These are phyloP conservation scores for Bryum argenteum DNA, from an alignment of 225 moss, liverwort and hornwort species.

Conservation along the genomic window DNA sequence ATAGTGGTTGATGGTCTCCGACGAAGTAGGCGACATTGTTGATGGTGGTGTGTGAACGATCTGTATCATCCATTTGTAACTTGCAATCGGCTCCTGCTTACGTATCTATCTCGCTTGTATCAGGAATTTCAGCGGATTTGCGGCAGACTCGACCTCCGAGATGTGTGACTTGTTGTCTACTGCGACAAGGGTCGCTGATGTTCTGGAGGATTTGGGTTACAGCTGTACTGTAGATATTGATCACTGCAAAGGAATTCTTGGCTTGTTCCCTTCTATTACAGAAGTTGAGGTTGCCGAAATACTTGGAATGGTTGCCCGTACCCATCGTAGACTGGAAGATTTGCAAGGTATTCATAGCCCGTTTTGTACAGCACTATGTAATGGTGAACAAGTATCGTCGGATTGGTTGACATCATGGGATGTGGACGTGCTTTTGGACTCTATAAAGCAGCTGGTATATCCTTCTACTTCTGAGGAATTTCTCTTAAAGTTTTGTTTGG, in stretches of 20 bases:
- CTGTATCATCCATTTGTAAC: conserved; percentile 1
- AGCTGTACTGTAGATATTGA: conserved; percentile 93
- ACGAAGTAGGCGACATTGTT: conserved; percentile 2
- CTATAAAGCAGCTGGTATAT: conserved; percentile 81
- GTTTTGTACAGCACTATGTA: conserved; percentile 84
- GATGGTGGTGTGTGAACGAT: conserved; percentile 10
- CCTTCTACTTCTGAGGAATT: conserved; percentile 22
- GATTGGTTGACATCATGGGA: conserved; percentile 84
- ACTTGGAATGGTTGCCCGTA: conserved; percentile 91
- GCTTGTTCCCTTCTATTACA: conserved; percentile 70
- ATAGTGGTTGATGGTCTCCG: conserved; percentile 3
- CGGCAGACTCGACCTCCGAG: conserved; percentile 46
- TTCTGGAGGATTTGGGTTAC: conserved; percentile 95
- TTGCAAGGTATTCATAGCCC: conserved; percentile 80
- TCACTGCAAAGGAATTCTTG: conserved; percentile 87
- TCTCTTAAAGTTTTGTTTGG: conserved; percentile 17
- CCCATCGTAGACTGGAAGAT: conserved; percentile 85
- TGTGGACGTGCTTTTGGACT: conserved; percentile 85
- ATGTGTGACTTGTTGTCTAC: conserved; percentile 73
- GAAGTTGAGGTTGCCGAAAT: conserved; percentile 82
- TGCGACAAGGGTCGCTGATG: conserved; percentile 76
- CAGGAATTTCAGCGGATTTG: conserved; percentile 63
- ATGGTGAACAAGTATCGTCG: conserved; percentile 73
- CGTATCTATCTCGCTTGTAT: conserved; percentile 17
- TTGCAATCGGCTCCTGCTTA: conserved; percentile 14